These are phyloP conservation scores for Myxozyma lipomycoides DNA, from an alignment of 805 yeast genomes.

Conservation along the genomic window DNA sequence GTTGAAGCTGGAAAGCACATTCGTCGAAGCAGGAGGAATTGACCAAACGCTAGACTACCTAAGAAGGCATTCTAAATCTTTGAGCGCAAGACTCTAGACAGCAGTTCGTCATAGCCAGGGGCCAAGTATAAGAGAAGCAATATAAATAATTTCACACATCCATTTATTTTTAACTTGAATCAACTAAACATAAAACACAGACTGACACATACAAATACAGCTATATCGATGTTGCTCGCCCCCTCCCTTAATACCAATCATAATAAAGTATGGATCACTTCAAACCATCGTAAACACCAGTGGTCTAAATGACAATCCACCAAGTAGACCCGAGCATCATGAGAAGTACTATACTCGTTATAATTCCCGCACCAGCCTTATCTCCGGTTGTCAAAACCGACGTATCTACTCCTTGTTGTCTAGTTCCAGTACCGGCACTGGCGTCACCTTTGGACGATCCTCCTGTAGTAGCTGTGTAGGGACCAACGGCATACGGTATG, in stretches of 20 bases:
- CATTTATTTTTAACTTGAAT: not conserved
- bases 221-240: too few relatives aligned
- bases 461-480: constrained; percentile 38
- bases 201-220: too few relatives aligned
- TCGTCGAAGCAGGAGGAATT: constrained; percentile 19
- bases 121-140: too few relatives aligned
- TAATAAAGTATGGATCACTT: too few relatives aligned
- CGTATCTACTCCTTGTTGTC: not conserved
- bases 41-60: constrained; percentile 16
- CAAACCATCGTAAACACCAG: not conserved
- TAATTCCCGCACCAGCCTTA: constrained; percentile 26
- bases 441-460: constrained; percentile 59
- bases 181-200: too few relatives aligned
- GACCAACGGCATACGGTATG: constrained; percentile 38
- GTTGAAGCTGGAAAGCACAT: constrained; percentile 18
- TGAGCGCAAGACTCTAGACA: not conserved
- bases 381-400: constrained; percentile 35
- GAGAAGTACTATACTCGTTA: constrained; percentile 12
- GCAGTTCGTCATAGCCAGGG: too few relatives aligned
- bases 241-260: too few relatives aligned
- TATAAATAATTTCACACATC: too few relatives aligned
- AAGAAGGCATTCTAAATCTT: not conserved
- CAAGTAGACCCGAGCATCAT: constrained; percentile 21
- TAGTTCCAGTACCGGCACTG: constrained; percentile 54
- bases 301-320: constrained; percentile 15